Percentiles rank a stretch among this genome's conserved stretches.
Conservation (phyloP, 495 filamentous ascomycete species). For the Aspergillus leporis region DNA sequence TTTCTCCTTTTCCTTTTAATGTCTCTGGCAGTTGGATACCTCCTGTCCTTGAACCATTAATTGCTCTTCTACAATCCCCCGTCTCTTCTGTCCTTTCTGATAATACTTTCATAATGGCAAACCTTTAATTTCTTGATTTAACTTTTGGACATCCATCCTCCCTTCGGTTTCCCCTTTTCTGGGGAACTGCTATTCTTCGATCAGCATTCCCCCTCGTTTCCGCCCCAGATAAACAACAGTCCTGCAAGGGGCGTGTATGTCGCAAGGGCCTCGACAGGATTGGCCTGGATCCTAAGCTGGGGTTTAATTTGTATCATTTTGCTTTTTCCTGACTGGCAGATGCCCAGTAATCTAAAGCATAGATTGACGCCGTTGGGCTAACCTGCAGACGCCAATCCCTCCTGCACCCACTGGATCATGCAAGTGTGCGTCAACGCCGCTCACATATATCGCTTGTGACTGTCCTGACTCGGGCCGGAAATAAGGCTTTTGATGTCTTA, state of each 20-base stretch:
- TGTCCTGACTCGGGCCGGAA: constrained; percentile 16
- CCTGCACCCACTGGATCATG: constrained; percentile 27
- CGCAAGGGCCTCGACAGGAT: constrained; percentile 15
- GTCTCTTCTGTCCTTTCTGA: constrained; percentile 16
- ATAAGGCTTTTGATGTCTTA: constrained; percentile 12
- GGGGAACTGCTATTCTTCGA: constrained; percentile 5
- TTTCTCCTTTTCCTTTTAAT: constrained; percentile 11
- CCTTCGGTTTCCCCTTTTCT: constrained; percentile 6
- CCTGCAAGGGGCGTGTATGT: constrained; percentile 23
- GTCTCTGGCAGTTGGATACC: constrained; percentile 4
- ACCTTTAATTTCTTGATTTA: neutral
- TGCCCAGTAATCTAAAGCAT: constrained; percentile 21
- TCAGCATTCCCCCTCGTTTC: constrained; percentile 21
- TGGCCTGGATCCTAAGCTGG: constrained; percentile 5
- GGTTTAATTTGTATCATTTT: neutral
- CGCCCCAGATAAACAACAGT: constrained; percentile 12
- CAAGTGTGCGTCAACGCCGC: constrained; percentile 20
- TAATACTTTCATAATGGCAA: neutral
- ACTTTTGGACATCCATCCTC: neutral
- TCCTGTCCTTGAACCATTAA: constrained; percentile 1
- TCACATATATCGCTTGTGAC: constrained; percentile 27
- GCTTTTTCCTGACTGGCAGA: constrained; percentile 15
- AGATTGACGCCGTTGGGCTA: constrained; percentile 25
- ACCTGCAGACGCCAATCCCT: constrained; percentile 18
- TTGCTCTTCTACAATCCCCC: constrained; percentile 9